A percentile compares a stretch with the other conserved stretches of the same genome.
These are phyloP conservation scores for Hysterium pulicare DNA, from an alignment of 2,329 filamentous ascomycete genomes.

Conservation along the genomic window DNA sequence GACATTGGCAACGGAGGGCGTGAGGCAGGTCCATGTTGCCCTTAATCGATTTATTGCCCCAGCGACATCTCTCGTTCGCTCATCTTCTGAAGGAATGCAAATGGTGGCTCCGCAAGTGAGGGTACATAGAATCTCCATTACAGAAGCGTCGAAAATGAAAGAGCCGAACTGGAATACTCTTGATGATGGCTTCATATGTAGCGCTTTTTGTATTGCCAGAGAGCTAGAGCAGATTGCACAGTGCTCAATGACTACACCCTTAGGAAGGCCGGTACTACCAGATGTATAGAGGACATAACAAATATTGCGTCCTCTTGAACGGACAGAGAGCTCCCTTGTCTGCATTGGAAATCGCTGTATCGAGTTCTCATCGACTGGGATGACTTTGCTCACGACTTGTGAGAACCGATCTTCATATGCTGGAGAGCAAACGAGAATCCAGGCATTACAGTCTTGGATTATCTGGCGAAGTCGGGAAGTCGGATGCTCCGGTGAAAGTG, in stretches of 20 bases:
- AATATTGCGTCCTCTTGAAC: slow-evolving; percentile 17
- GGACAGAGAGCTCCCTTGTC: slow-evolving; percentile 8
- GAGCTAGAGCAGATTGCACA: slow-evolving; percentile 25
- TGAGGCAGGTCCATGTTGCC: slow-evolving; percentile 32
- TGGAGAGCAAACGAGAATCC: slow-evolving; percentile 26
- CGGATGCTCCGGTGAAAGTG: slow-evolving; percentile 26
- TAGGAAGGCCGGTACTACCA: slow-evolving; percentile 32
- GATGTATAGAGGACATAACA: slow-evolving; percentile 32
- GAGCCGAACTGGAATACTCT: slow-evolving; percentile 36
- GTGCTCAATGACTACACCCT: slow-evolving; percentile 31
- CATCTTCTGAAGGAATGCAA: slow-evolving; percentile 35
- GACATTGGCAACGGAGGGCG: slow-evolving; percentile 34
- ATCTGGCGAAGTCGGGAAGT: slow-evolving; percentile 24
- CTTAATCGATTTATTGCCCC: slow-evolving; percentile 28
- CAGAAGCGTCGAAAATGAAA: slow-evolving; percentile 32
- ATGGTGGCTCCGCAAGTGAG: slow-evolving; percentile 30
- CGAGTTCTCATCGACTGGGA: slow-evolving; percentile 15
- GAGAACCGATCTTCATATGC: slow-evolving; percentile 19
- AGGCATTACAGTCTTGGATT: slow-evolving; percentile 24
- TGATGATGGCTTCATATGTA: slow-evolving; percentile 24
- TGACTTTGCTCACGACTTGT: slow-evolving; percentile 15
- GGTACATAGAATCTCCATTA: slow-evolving; percentile 32
- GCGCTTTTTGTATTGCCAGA: slow-evolving; percentile 23
- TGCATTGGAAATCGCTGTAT: slow-evolving; percentile 15
- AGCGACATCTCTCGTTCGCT: slow-evolving; percentile 44